Base-by-base conservation (phyloP, 202 grass and related monocot genomes). In the Carex sylvatica region DNA sequence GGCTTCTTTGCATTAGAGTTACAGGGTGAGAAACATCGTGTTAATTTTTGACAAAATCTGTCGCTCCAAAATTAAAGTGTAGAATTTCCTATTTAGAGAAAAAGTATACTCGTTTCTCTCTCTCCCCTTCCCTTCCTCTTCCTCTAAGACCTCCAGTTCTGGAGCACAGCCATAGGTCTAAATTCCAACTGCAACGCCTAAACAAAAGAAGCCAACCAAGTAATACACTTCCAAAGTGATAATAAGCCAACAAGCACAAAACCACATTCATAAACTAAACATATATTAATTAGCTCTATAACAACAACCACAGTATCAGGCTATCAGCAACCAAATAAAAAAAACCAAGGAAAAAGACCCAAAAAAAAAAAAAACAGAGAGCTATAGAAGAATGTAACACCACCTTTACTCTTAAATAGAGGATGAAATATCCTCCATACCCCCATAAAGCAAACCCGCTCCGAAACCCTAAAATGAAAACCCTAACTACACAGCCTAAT, bases 401-500 rank as follows among this genome's bases (percentile, higher is more conserved):
- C 79, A 82, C 44, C 79, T 72, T 22, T 12, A 54, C 87, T 84
- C 15, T 68, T 36, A 80, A 79, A 22, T 71, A 84, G 52, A 86
- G 88, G 88, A 86, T 16, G 38, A 90, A 83, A 53, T 70, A 31
- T 61, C 84, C 78, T 67, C 76, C 10, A 24, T 58, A 10, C 2
- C 12, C 18, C 59, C 46, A n/a, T 28, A 65, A 19, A 20, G 71
- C 74, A 85, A 70, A 70, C 65, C 36, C 87, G 67, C 79, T 52
- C 87, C 51, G 69, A 82, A 71, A 72, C 82, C 78, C 60, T 80
- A 86, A 90, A 88, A 85, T 55, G 58, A 74, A 72, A 80, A 62
- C 42, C 5, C 65, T 81, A 73, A 83, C 40, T 89, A 87, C 85
- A 75, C 84, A 86, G 80, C 42, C 88, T 73, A 96, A 65, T 99